Conservation (phyloP, 2,329 filamentous ascomycete species). For the Eutypa lata region DNA sequence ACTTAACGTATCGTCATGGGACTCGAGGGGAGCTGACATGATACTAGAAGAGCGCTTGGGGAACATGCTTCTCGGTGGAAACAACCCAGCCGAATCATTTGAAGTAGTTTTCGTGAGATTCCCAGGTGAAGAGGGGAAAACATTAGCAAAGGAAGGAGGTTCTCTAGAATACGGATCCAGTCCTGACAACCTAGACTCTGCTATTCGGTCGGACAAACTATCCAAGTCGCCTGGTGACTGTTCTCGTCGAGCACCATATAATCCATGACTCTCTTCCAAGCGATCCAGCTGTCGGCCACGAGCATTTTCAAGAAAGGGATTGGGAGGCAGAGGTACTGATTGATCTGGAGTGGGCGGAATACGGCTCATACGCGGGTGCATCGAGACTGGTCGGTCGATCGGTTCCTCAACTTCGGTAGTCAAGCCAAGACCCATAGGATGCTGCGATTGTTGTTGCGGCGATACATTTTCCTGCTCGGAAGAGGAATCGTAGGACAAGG, state of each 20-base stretch:
- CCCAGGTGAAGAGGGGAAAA: slow-evolving; percentile 41
- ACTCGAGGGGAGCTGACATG: slow-evolving; percentile 60
- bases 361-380: slow-evolving; percentile 72
- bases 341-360: slow-evolving; percentile 51
- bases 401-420: slow-evolving; percentile 55
- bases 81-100: slow-evolving; percentile 49
- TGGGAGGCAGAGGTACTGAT: slow-evolving; percentile 42
- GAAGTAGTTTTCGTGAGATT: slow-evolving; percentile 40
- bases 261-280: slow-evolving; percentile 36
- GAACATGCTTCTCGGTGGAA: slow-evolving; percentile 48
- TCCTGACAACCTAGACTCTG: slow-evolving; percentile 20
- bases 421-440: slow-evolving; percentile 43
- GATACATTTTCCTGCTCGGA: slow-evolving; percentile 37
- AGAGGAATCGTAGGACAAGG: slow-evolving; percentile 61
- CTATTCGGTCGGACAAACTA: slow-evolving; percentile 19
- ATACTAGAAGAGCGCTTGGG: slow-evolving; percentile 57
- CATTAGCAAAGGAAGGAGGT: slow-evolving; percentile 31
- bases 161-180: slow-evolving; percentile 33
- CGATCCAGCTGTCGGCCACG: slow-evolving; percentile 39
- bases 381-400: slow-evolving; percentile 62
- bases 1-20: slow-evolving; percentile 64
- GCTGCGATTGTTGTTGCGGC: slow-evolving; percentile 30
- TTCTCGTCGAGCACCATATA: slow-evolving; percentile 55
- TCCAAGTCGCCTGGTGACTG: slow-evolving; percentile 56
- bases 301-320: slow-evolving; percentile 35